Conservation (phyloP, 352 stramenopile genomes). For the Globisporangium nagaii region DNA sequence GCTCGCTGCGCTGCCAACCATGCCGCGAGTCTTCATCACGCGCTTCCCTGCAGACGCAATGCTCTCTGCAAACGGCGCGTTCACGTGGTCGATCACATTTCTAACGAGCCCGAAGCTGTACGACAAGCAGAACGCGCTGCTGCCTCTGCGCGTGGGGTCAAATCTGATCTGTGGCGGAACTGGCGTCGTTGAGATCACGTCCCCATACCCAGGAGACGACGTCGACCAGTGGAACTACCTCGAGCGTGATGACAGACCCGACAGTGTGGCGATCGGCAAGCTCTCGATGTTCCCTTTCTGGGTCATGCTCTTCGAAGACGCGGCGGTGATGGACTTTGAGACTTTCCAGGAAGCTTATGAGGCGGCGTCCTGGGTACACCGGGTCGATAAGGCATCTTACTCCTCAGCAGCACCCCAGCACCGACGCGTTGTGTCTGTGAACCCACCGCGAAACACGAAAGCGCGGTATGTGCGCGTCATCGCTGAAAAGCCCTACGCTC, state of each 20-base stretch:
- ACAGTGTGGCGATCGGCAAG: slow-evolving; percentile 15
- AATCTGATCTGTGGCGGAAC: slow-evolving; percentile 36
- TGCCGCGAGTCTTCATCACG: slow-evolving; percentile 43
- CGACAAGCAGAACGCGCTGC: neutral
- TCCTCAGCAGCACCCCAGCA: slow-evolving; percentile 4
- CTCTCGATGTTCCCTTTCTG: slow-evolving; percentile 73
- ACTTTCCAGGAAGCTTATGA: slow-evolving; percentile 44
- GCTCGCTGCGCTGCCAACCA: slow-evolving; percentile 22
- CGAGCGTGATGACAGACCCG: slow-evolving; percentile 14
- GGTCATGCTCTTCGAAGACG: slow-evolving; percentile 69
- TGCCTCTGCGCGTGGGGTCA: slow-evolving; percentile 20
- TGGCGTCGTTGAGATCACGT: slow-evolving; percentile 21
- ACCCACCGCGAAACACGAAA: slow-evolving; percentile 32
- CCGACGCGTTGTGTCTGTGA: slow-evolving; percentile 32
- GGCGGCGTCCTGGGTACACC: slow-evolving; percentile 39
- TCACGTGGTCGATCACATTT: slow-evolving; percentile 71
- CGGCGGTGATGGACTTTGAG: slow-evolving; percentile 49
- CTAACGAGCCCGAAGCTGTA: slow-evolving; percentile 27
- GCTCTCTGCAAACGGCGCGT: slow-evolving; percentile 36
- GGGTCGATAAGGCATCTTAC: too few relatives aligned
- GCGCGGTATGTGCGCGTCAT: slow-evolving; percentile 67
- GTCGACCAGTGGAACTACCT: slow-evolving; percentile 31
- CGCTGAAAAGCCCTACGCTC: slow-evolving; percentile 24
- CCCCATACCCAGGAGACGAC: slow-evolving; percentile 36
- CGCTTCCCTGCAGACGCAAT: slow-evolving; percentile 24